phyloP scores from a whole-genome alignment of 768 basidiomycete species.

The Vishniacozyma victoriae region DNA sequence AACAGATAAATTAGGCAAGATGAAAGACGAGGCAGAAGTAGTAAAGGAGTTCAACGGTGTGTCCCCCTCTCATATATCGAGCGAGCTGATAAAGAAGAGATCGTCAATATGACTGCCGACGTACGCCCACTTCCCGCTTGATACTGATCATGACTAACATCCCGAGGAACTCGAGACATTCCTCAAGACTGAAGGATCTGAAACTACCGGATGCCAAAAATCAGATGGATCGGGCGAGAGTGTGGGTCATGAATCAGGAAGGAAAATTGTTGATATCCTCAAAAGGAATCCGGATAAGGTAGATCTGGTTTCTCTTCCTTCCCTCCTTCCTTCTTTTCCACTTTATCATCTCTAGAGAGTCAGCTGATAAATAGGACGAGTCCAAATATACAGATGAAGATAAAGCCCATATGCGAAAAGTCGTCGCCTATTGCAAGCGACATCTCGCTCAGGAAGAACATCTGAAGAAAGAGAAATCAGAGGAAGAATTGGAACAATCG shows the following conservation, averaged over 20 bases:
- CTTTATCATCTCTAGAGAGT: not conserved
- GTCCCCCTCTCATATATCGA: slow-evolving; percentile 3
- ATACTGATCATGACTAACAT: not conserved
- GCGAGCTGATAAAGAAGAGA: slow-evolving; percentile 22
- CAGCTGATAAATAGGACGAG: slow-evolving; percentile 16
- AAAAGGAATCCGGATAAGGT: slow-evolving; percentile 47
- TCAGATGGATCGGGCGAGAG: slow-evolving; percentile 43
- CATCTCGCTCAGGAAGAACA: slow-evolving; percentile 49
- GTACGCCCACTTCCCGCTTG: slow-evolving; percentile 7
- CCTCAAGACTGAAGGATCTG: slow-evolving; percentile 44
- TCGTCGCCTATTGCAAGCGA: slow-evolving; percentile 47
- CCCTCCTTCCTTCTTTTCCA: not conserved
- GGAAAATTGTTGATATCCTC: slow-evolving; percentile 49
- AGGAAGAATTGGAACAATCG: slow-evolving; percentile 54
- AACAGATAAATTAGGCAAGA: slow-evolving; percentile 42
- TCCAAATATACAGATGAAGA: slow-evolving; percentile 48
- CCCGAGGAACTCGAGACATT: slow-evolving; percentile 46
- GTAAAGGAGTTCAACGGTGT: slow-evolving; percentile 44
- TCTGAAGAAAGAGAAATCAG: slow-evolving; percentile 62
- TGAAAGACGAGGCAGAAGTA: slow-evolving; percentile 46
- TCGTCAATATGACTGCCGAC: slow-evolving; percentile 49
- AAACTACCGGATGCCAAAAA: slow-evolving; percentile 40
- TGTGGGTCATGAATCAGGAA: slow-evolving; percentile 44
- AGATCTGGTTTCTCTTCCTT: not conserved
- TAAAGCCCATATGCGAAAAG: slow-evolving; percentile 47